Percentiles rank a stretch among this genome's conserved stretches.
Evolutionary conservation across 2,329 filamentous ascomycete genomes (phyloP).

Genomic region (Cyanodermella asteris): DNA sequence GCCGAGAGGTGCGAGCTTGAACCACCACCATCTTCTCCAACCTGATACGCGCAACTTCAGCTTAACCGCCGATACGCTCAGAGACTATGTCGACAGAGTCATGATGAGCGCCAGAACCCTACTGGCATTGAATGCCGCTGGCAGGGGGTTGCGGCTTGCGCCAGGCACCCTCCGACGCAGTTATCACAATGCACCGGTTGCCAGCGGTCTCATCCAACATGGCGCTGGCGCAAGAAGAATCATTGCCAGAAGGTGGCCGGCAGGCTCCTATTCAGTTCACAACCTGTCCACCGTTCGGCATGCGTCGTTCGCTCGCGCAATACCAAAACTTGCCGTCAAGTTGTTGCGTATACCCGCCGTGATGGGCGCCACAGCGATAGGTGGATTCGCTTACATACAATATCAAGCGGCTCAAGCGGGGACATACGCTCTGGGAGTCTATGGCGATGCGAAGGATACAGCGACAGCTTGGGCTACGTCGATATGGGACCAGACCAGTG

Average conservation of each 20-base stretch:
- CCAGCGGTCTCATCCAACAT: not conserved
- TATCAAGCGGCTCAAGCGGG: slow-evolving; percentile 74
- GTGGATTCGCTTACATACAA: slow-evolving; percentile 75
- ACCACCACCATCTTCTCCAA: too few species aligned
- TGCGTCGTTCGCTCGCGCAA: slow-evolving; percentile 42
- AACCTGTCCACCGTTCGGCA: slow-evolving; percentile 45
- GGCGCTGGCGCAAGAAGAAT: not conserved
- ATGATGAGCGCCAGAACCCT: too few species aligned
- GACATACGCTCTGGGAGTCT: slow-evolving; percentile 54
- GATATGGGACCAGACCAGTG: slow-evolving; percentile 49
- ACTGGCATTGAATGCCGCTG: too few species aligned
- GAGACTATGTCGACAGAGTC: too few species aligned
- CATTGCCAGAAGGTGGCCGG: slow-evolving; percentile 49
- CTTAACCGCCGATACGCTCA: too few species aligned
- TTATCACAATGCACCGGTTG: too few species aligned
- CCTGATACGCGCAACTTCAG: too few species aligned
- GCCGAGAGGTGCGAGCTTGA: too few species aligned
- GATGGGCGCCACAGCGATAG: slow-evolving; percentile 73
- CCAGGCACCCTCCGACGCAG: too few species aligned
- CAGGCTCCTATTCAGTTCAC: slow-evolving; percentile 58
- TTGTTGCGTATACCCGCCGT: slow-evolving; percentile 72
- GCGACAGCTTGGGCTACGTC: slow-evolving; percentile 46
- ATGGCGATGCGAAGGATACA: slow-evolving; percentile 50
- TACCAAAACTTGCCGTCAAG: slow-evolving; percentile 82
- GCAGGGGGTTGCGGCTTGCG: too few species aligned